phyloP scores from a whole-genome alignment of 306 rosid species.

The Pterocarpus santalinus region DNA sequence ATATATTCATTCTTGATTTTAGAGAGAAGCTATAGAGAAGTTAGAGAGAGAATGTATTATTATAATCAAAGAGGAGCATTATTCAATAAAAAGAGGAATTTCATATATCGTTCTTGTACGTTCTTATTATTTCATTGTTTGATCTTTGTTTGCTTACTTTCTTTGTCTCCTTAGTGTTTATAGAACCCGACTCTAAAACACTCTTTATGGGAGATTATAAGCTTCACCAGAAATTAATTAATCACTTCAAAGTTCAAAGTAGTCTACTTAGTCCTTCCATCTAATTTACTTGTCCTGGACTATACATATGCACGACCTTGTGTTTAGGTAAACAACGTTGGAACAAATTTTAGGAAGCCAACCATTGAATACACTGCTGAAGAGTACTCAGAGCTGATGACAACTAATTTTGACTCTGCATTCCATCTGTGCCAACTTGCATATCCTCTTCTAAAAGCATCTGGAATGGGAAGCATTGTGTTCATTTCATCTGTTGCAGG shows the following conservation, averaged over 20 bases:
- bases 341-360: slow-evolving; percentile 80
- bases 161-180: too few species aligned
- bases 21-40: too few species aligned
- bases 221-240: not conserved
- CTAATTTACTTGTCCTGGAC: not conserved
- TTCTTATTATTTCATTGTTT: too few species aligned
- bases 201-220: not conserved
- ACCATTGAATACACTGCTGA: slow-evolving; percentile 70
- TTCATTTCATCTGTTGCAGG: slow-evolving; percentile 89
- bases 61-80: too few species aligned
- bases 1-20: too few species aligned
- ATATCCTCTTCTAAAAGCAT: slow-evolving; percentile 83
- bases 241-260: not conserved
- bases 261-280: not conserved
- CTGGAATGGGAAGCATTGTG: slow-evolving; percentile 86
- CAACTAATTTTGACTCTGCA: slow-evolving; percentile 74
- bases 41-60: too few species aligned
- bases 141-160: too few species aligned
- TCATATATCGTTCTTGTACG: too few species aligned
- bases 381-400: slow-evolving; percentile 63
- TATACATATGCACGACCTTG: slow-evolving; percentile 31
- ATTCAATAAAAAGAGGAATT: too few species aligned
- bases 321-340: slow-evolving; percentile 80
- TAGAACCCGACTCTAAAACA: too few species aligned
- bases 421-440: slow-evolving; percentile 77